A percentile compares a stretch with the other conserved stretches of the same genome.
Conservation (phyloP, 306 rosid genomes). For the Sesbania bispinosa region DNA sequence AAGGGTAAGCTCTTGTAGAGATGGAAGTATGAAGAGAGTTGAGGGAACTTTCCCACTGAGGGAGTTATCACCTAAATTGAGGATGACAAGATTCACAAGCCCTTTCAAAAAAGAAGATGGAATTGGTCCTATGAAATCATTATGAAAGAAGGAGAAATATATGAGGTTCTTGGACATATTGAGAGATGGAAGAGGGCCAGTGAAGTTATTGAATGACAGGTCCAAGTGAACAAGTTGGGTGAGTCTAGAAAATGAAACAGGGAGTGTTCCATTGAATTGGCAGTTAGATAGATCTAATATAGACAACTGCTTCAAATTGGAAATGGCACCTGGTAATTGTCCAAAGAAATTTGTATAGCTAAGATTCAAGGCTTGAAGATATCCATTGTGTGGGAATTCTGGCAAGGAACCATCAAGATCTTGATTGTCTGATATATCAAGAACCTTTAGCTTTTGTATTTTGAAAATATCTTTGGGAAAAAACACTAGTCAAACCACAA, state of each 20-base stretch:
- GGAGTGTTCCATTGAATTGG: slow-evolving; percentile 24
- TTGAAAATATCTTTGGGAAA: slow-evolving; percentile 23
- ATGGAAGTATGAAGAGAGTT: slow-evolving; percentile 18
- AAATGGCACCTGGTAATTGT: not conserved
- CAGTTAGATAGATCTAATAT: slow-evolving; percentile 24
- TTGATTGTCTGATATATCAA: slow-evolving; percentile 24
- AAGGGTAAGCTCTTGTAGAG: slow-evolving; percentile 4
- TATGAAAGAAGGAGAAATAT: slow-evolving; percentile 13
- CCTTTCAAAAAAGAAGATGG: not conserved
- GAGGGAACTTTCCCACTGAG: slow-evolving; percentile 13
- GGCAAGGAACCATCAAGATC: slow-evolving; percentile 32
- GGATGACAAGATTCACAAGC: not conserved
- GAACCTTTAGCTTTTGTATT: not conserved
- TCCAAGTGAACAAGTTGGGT: slow-evolving; percentile 20
- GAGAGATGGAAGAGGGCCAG: slow-evolving; percentile 22
- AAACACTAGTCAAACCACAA: not conserved
- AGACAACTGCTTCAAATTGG: slow-evolving; percentile 20
- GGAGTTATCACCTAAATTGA: not conserved
- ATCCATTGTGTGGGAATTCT: not conserved
- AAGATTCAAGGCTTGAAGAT: slow-evolving; percentile 18
- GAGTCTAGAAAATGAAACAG: slow-evolving; percentile 12
- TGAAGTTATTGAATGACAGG: slow-evolving; percentile 27
- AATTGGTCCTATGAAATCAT: slow-evolving; percentile 15
- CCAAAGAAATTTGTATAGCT: slow-evolving; percentile 29
- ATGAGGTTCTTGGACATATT: not conserved